These are phyloP conservation scores for Chlorophyllum brunneum DNA, from an alignment of 768 basidiomycete genomes.

Conservation along the genomic window DNA sequence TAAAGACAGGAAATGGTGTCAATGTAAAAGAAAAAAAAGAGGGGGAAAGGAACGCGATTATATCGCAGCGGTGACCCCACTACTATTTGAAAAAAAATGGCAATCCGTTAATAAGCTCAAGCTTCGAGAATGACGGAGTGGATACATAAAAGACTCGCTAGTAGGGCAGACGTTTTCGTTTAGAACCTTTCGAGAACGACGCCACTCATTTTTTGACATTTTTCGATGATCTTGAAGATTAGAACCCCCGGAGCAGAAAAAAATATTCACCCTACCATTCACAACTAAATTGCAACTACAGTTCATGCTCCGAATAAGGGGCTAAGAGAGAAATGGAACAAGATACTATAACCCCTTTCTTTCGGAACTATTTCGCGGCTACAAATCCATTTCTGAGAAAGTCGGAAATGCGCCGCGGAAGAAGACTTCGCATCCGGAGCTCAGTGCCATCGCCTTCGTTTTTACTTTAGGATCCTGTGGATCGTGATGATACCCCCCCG, in stretches of 20 bases:
- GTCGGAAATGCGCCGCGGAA: constrained; percentile 6
- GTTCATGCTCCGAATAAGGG: no score
- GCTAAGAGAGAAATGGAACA: no score
- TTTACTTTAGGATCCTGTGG: neutral
- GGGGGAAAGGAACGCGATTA: neutral
- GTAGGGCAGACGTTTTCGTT: neutral
- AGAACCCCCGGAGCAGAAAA: neutral
- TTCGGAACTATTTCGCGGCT: no score
- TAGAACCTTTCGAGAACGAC: neutral
- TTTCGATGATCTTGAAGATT: neutral
- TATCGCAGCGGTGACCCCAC: constrained; percentile 9
- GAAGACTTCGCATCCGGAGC: neutral
- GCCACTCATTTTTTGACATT: neutral
- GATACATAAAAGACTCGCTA: neutral
- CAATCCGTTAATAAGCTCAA: constrained; percentile 8
- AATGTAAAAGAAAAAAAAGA: neutral
- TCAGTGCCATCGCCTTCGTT: constrained; percentile 1
- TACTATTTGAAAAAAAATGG: neutral
- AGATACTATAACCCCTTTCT: no score
- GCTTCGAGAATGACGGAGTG: constrained; percentile 1
- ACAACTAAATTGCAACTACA: no score
- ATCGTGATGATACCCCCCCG: neutral
- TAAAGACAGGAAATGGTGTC: neutral
- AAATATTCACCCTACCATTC: no score
- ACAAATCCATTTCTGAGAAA: no score